Base-by-base conservation (phyloP, 2,329 filamentous ascomycete genomes). In the Aspergillus tanneri region DNA sequence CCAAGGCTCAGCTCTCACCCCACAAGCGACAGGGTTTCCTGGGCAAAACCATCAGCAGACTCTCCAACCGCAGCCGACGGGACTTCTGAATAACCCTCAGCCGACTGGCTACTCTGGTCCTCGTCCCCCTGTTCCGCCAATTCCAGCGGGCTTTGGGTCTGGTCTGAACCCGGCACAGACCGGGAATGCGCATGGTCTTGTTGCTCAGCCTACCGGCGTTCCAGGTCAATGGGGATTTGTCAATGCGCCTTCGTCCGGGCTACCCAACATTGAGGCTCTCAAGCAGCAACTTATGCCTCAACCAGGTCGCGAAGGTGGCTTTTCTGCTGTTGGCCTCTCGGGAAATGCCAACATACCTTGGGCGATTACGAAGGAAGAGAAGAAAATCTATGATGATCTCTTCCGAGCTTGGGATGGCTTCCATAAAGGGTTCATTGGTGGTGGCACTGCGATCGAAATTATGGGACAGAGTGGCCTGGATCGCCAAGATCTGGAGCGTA, bases 201-300 rank as follows among this genome's bases (percentile, higher is more conserved):
- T 95, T 61, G 85, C 90, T n/a, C 93, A 99, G 66, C 93, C 93
- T 4, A 99, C 93, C 2, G 93, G 93, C 9, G 77, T 83, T 27
- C 92, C 93, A 5, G 93, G 93, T 11, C 93, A 97, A 67, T 99
- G 93, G 93, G 93, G 93, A n/a, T 82, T 97, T 46, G 93, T 97
- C 24, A 99, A 99, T 69, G 88, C 90, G 2, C 93, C 93, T 2
- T 82, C 91, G 4, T 87, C 84, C 32, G 93, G 92, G 1, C 73
- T 99, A 54, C 93, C 93, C 1, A 96, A 96, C 60, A 95, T 99
- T 43, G 90, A 96, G 65, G 88, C 89, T 18, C 74, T 99, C 42
- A 90, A 95, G 63, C 86, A 90, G 48, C 88, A 90, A 53, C 93
- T 99, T 84, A 97, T 99, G 92, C 93, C 93, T 18, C 92, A 99